phyloP scores from a whole-genome alignment of 169 alveolate genomes.

The Blepharisma undulans region DNA sequence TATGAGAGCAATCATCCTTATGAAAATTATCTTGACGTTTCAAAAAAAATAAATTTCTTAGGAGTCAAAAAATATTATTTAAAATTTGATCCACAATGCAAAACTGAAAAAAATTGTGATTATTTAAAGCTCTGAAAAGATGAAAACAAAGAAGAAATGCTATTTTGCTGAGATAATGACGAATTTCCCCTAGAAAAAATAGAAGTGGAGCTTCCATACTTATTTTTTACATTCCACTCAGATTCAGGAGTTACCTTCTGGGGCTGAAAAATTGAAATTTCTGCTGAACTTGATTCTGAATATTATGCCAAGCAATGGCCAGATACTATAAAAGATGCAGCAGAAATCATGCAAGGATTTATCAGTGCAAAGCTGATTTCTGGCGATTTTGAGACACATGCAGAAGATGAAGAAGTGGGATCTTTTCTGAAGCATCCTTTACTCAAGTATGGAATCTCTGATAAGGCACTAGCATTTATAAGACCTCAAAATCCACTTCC shows the following conservation, averaged over 20 bases:
- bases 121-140: conserved; percentile 26
- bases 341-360: background rate
- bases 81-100: conserved; percentile 28
- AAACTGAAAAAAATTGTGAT: conserved; percentile 41
- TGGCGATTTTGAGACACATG: conserved; percentile 16
- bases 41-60: background rate
- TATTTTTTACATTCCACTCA: conserved; percentile 30
- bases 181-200: background rate
- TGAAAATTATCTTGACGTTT: background rate
- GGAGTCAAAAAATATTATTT: background rate
- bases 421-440: too few relatives aligned
- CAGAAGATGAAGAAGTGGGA: conserved; percentile 38
- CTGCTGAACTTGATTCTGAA: background rate
- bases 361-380: background rate
- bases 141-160: background rate
- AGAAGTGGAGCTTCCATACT: background rate
- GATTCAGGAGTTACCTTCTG: conserved; percentile 35
- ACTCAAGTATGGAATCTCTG: conserved; percentile 25
- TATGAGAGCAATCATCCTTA: conserved; percentile 36
- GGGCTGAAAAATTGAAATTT: conserved; percentile 42
- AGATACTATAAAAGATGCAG: background rate
- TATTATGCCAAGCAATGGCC: background rate
- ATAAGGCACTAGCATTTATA: background rate
- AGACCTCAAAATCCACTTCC: too few relatives aligned
- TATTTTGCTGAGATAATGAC: conserved; percentile 16